Evolutionary conservation across 2,329 filamentous ascomycete genomes (phyloP), one percentile per base, ranked within the genome.

Genomic region (Chaetomium sp.): DNA sequence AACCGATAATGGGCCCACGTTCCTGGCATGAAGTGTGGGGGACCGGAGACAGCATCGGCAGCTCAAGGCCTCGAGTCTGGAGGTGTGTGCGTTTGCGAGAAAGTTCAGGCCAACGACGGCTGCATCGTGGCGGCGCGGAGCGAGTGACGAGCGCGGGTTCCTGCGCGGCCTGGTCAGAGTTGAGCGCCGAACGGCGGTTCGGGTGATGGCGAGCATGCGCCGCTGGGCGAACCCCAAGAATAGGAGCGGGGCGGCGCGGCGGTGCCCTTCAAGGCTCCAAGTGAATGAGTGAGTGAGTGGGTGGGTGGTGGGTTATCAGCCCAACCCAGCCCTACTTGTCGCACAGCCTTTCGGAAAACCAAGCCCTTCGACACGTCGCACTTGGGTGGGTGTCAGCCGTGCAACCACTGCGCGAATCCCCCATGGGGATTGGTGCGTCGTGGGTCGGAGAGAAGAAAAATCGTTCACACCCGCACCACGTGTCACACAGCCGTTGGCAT

Each of bases 401-500:
- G 51, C 19, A 31, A 19, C 51, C 29, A 35, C 13, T 35, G 31
- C 53, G 31, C 31, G 21, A 55, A 55, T 49, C 27, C 50, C 53
- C 60, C 31, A 50, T 25, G 42, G 47, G 53, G 50, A 54, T 57
- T 61, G 33, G 55, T 35, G 60, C 54, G 47, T 54, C 57, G 63
- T 42, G 57, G 57, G 38, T 47, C 42, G 27, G 35, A 35, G 42
- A 12, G 35, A 57, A n/a, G 45, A 50, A 33, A 57, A 33, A 57
- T 58, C 33, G 54, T 55, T 64, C 62, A 62, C 64, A 66, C 63
- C 65, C 54, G 51, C 55, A 70, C 71, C 70, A 72, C 71, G 71
- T 72, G 71, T 72, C 71, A 71, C 60, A 35, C 67, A 55, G 63
- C 66, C 63, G 72, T 72, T 72, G 71, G 71, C 35, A 74, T 50